A percentile compares a stretch with the other conserved stretches of the same genome.
Conservation (phyloP, 192 early-diverging fungal species). For the Dispira simplex region DNA sequence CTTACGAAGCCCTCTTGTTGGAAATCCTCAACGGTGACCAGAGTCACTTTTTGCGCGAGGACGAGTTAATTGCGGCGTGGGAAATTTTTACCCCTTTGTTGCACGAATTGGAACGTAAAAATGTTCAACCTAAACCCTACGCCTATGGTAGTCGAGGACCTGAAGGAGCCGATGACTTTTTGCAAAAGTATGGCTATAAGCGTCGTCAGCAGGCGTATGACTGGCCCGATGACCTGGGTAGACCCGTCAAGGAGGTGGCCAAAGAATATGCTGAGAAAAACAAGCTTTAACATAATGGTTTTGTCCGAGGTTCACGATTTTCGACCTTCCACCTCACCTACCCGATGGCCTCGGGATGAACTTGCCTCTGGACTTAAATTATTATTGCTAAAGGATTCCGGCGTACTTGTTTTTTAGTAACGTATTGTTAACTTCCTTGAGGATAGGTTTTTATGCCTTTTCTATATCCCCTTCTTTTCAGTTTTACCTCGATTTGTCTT, state of each 20-base stretch:
- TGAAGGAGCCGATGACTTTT: constrained; percentile 54
- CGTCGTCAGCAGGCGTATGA: constrained; percentile 23
- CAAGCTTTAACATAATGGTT: no score
- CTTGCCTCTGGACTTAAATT: no score
- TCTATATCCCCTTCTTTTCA: no score
- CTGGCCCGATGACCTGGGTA: constrained; percentile 24
- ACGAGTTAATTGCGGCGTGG: constrained; percentile 94
- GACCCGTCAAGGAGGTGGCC: constrained; percentile 7
- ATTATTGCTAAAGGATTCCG: no score
- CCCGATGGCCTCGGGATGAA: no score
- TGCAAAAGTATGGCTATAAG: constrained; percentile 36
- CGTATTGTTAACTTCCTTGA: no score
- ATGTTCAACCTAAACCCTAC: constrained; percentile 55
- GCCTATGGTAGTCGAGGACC: constrained; percentile 77
- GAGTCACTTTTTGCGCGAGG: constrained; percentile 86
- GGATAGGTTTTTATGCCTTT: no score
- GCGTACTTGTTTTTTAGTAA: no score
- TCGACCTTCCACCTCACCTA: no score
- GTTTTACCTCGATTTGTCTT: no score
- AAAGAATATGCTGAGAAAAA: constrained; percentile 6
- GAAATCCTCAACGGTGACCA: constrained; percentile 87
- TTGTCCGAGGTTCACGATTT: no score
- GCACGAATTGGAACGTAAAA: constrained; percentile 64
- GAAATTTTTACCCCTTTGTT: constrained; percentile 93
- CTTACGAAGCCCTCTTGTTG: constrained; percentile 91